Conservation (phyloP, 257 asterid genomes). For the Paraleonurus japonicus region DNA sequence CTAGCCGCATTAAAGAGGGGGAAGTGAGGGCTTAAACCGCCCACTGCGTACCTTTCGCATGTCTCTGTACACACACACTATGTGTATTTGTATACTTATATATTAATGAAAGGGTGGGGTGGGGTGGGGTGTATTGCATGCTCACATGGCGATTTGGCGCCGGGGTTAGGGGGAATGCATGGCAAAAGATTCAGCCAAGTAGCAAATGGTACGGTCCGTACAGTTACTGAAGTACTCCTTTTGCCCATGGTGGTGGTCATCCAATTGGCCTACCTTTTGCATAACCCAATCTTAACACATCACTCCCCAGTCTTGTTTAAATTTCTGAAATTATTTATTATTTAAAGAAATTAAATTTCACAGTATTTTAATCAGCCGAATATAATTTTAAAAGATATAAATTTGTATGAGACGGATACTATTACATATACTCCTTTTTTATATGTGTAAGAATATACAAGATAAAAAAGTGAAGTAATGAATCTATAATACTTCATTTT, state of each 20-base stretch:
- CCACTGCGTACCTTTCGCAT: slow-evolving; percentile 29
- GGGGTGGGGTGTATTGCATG: neutral
- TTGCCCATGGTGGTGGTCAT: neutral
- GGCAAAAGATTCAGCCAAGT: slow-evolving; percentile 7
- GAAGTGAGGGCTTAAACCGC: slow-evolving; percentile 16
- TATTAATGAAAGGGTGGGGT: neutral
- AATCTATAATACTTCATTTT: no score
- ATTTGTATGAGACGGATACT: no score
- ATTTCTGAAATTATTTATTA: no score
- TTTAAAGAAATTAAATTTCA: no score
- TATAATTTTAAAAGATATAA: no score
- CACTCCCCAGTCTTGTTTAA: no score
- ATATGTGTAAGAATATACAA: no score
- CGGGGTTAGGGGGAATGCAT: slow-evolving; percentile 17
- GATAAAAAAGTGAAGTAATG: no score
- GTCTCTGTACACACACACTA: neutral
- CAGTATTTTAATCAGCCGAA: no score
- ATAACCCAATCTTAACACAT: no score
- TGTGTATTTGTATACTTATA: neutral
- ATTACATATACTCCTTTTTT: no score
- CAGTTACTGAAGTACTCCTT: slow-evolving; percentile 18
- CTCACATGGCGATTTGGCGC: slow-evolving; percentile 27
- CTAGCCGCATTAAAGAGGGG: slow-evolving; percentile 14
- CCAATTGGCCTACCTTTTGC: neutral
- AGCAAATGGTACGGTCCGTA: slow-evolving; percentile 42